Evolutionary conservation across 495 filamentous ascomycete species (phyloP).

Genomic region (Aspergillus indologenus): DNA sequence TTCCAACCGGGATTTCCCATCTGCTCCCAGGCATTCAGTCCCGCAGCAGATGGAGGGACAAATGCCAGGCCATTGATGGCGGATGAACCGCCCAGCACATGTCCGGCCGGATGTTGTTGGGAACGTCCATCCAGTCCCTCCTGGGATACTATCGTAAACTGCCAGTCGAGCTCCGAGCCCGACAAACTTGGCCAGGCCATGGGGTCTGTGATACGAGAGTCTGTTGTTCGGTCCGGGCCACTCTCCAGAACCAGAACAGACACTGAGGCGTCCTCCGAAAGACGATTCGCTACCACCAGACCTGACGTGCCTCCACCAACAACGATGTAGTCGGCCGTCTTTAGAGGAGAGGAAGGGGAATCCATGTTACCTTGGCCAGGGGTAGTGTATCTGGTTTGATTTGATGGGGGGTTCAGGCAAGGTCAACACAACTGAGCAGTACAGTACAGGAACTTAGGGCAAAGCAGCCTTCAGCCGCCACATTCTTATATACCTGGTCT

Average conservation of each 20-base stretch:
- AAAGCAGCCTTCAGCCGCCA: too few relatives aligned
- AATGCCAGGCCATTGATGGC: conserved; percentile 30
- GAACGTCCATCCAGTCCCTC: conserved; percentile 31
- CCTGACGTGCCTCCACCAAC: conserved; percentile 54
- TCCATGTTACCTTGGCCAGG: too few relatives aligned
- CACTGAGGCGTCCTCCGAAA: conserved; percentile 43
- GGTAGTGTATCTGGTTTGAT: too few relatives aligned
- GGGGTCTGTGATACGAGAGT: conserved; percentile 43
- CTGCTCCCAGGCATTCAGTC: conserved; percentile 52
- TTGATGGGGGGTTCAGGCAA: too few relatives aligned
- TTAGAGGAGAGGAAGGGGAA: too few relatives aligned
- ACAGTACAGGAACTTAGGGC: too few relatives aligned
- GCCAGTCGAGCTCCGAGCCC: conserved; percentile 54
- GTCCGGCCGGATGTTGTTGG: conserved; percentile 27
- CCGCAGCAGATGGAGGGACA: conserved; percentile 33
- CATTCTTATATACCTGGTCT: too few relatives aligned
- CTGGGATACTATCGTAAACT: conserved; percentile 48
- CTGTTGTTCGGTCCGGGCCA: conserved; percentile 42
- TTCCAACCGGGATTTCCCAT: conserved; percentile 55
- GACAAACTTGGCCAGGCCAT: conserved; percentile 35
- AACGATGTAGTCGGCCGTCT: conserved; percentile 47
- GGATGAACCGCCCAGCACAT: conserved; percentile 34
- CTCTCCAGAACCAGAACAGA: conserved; percentile 53
- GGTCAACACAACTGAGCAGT: too few relatives aligned
- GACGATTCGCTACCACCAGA: conserved; percentile 51